Base-by-base conservation (phyloP, 306 rosid genomes). In the Elaeagnus macrophylla region DNA sequence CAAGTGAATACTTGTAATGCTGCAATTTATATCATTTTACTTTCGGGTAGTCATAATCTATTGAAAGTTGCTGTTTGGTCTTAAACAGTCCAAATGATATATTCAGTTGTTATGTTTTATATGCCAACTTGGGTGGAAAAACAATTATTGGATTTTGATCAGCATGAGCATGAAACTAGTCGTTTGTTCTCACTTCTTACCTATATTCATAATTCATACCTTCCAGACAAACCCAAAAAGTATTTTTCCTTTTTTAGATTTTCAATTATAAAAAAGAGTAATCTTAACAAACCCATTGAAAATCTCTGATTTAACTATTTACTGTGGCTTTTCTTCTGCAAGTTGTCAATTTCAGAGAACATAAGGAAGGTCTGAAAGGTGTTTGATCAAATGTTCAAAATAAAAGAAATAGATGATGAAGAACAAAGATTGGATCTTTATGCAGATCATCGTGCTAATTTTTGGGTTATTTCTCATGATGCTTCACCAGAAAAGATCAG, bases 381-480 rank as follows among this genome's bases (percentile, higher is more conserved):
- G 46, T 58, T 56, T 47, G 58, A 65, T 57, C 68, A 56, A 56
- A 63, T 59, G 62, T 47, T 42, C 49, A 47, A 25, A 55, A 35
- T 48, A 39, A 67, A 46, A 61, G 64, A 67, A 59, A 48, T 60
- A 47, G 56, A 60, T 57, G 57, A 12, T 19, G 50, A 13, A 12
- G 68, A 53, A 39, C 57, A 62, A 67, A 60, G 48, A 47, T 13
- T 39, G 15, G 15, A 43, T 12, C 56, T 66, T 7, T 17, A 40
- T 15, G 8, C 38, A 41, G 48, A 65, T 57, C 75, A 53, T 17
- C 51, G 37, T 15, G 40, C 56, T 56, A 45, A 57, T 42, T 54
- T 64, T 39, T 40, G 57, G 59, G 39, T 51, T 38, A 40, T 64
- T 60, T 20, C 67, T 52, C 60, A 44, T 7, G 49, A 16, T 36